phyloP scores from a whole-genome alignment of 768 basidiomycete species.

The Naganishia vishniacii region DNA sequence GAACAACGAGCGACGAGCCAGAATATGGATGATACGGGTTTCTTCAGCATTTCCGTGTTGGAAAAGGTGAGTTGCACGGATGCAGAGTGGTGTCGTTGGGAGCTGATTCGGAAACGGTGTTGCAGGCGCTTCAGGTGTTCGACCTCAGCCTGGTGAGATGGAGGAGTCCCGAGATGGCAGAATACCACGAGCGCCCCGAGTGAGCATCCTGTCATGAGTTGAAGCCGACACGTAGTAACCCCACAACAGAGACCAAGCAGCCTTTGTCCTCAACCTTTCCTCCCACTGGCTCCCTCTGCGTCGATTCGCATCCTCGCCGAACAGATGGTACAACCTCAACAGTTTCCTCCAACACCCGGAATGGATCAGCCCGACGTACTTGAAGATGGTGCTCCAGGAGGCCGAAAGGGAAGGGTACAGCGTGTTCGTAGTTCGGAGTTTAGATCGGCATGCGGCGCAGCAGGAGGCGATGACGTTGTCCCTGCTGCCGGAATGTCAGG shows the following conservation, averaged over 20 bases:
- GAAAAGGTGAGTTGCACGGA: conserved; percentile 50
- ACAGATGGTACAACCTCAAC: conserved; percentile 64
- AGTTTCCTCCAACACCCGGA: conserved; percentile 55
- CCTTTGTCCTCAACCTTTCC: conserved; percentile 76
- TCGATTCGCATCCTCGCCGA: conserved; percentile 59
- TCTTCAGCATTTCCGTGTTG: conserved; percentile 85
- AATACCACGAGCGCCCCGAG: conserved; percentile 72
- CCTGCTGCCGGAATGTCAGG: conserved; percentile 67
- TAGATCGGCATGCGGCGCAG: conserved; percentile 21
- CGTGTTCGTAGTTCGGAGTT: conserved; percentile 35
- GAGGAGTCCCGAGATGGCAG: conserved; percentile 74
- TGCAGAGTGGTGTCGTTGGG: background rate
- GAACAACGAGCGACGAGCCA: conserved; percentile 53
- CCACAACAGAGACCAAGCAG: conserved; percentile 63
- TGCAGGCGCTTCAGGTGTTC: conserved; percentile 73
- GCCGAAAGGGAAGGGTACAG: conserved; percentile 72
- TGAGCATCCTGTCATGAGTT: conserved; percentile 46
- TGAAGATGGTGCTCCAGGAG: conserved; percentile 79
- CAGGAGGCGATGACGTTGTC: conserved; percentile 62
- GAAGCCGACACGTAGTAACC: background rate
- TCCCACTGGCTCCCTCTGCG: conserved; percentile 88
- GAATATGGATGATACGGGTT: conserved; percentile 93
- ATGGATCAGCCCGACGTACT: conserved; percentile 76
- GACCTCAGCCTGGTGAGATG: conserved; percentile 74
- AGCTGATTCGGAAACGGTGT: background rate